These are phyloP conservation scores for Neospora caninum DNA, from an alignment of 169 alveolate species.

Conservation along the genomic window DNA sequence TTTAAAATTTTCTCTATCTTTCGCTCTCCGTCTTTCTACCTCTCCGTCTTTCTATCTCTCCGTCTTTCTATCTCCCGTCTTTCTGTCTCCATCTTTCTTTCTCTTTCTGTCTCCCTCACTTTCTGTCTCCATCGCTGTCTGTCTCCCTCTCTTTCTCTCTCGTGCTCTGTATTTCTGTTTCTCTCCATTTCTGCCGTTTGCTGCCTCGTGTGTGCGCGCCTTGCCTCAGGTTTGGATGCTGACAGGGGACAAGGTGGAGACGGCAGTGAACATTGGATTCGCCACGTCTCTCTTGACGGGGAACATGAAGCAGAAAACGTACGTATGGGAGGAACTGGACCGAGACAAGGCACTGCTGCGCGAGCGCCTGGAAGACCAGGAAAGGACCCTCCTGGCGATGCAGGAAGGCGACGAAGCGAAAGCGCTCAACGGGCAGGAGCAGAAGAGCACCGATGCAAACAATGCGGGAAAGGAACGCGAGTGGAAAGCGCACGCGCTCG, in stretches of 20 bases:
- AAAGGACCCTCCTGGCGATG: neutral
- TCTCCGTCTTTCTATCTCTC: neutral
- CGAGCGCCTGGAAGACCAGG: neutral
- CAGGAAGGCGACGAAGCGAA: neutral
- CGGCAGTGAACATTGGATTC: constrained; percentile 93
- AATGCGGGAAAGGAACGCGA: neutral
- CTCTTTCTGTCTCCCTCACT: neutral
- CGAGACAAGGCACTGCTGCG: neutral
- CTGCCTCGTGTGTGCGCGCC: neutral
- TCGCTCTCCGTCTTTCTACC: neutral
- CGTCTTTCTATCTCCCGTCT: neutral
- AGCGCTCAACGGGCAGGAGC: neutral
- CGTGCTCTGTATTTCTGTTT: neutral
- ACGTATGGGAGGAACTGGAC: constrained; percentile 48
- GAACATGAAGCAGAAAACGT: neutral
- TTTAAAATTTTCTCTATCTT: neutral
- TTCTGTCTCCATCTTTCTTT: neutral
- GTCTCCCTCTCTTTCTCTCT: neutral
- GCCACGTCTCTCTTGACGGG: constrained; percentile 63
- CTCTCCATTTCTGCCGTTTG: neutral
- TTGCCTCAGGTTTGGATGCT: constrained; percentile 87
- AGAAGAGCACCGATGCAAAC: neutral
- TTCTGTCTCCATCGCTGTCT: no score
- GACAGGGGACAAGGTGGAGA: constrained; percentile 97
- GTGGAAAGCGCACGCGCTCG: constrained; percentile 16